Evolutionary conservation across 495 filamentous ascomycete genomes (phyloP).

Genomic region (Daldinia bambusicola): DNA sequence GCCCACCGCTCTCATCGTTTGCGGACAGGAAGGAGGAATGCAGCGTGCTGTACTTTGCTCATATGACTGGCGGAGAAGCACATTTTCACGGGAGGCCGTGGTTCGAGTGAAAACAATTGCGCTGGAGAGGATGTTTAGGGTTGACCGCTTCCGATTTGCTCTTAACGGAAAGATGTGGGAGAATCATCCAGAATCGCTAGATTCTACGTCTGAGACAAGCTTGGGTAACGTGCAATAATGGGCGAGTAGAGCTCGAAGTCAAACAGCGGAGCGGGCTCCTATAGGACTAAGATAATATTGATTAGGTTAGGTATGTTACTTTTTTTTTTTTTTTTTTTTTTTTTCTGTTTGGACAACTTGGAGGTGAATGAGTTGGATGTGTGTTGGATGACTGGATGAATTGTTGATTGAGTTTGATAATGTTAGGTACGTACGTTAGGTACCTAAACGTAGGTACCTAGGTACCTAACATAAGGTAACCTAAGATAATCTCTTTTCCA

Average conservation of each 20-base stretch:
- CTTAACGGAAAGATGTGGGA: constrained; percentile 1
- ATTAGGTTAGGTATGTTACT: too few relatives aligned
- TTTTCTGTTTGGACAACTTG: not conserved
- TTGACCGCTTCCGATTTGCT: constrained; percentile 8
- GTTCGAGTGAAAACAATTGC: not conserved
- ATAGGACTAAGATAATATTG: not conserved
- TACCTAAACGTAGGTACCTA: too few relatives aligned
- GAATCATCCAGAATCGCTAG: not conserved
- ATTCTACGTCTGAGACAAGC: not conserved
- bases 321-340: not conserved
- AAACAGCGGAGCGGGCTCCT: not conserved
- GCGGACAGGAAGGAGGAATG: not conserved
- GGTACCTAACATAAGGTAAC: too few relatives aligned
- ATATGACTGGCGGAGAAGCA: constrained; percentile 1
- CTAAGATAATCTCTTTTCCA: too few relatives aligned
- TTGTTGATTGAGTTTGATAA: too few relatives aligned
- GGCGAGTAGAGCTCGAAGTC: too few relatives aligned
- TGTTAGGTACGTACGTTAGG: too few relatives aligned
- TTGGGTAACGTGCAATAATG: not conserved
- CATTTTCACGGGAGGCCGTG: constrained; percentile 1
- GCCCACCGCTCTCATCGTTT: not conserved
- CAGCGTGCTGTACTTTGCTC: not conserved
- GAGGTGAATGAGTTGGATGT: not conserved
- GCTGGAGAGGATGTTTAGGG: constrained; percentile 3
- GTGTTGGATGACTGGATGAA: too few relatives aligned